Evolutionary conservation across 1,139 yeast genomes (phyloP).

Genomic region (Blastobotrys apis): DNA sequence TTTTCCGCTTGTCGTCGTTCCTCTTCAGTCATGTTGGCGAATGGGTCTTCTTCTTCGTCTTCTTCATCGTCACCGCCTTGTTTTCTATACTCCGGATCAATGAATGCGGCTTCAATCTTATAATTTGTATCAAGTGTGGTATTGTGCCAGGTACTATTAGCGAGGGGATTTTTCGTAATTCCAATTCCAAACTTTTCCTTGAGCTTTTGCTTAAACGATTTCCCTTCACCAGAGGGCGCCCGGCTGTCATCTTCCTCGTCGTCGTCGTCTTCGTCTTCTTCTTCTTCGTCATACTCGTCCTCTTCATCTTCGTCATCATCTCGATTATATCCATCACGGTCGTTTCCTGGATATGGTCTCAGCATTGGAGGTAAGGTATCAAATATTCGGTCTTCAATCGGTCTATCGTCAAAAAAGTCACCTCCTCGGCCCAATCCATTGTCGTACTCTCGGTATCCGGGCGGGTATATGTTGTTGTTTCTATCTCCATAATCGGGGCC

Average conservation of each 20-base stretch:
- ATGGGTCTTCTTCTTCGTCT: background rate
- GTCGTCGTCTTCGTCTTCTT: slow-evolving; percentile 14
- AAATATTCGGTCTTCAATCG: background rate
- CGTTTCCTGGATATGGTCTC: background rate
- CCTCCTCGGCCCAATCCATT: background rate
- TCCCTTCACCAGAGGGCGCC: background rate
- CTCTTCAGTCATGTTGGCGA: background rate
- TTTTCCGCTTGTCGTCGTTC: too few species aligned
- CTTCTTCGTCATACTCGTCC: slow-evolving; percentile 8
- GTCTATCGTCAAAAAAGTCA: background rate
- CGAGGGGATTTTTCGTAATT: background rate
- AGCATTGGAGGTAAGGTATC: background rate
- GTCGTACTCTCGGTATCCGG: background rate
- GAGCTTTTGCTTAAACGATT: background rate
- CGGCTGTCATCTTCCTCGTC: slow-evolving; percentile 5
- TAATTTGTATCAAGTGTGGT: background rate
- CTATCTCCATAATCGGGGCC: too few species aligned
- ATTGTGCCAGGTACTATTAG: background rate
- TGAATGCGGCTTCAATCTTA: background rate
- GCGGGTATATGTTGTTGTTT: too few species aligned
- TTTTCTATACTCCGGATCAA: background rate
- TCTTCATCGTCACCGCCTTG: background rate
- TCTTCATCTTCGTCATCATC: slow-evolving; percentile 8
- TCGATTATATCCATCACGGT: slow-evolving; percentile 1
- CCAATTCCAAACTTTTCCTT: background rate